phyloP scores from a whole-genome alignment of 345 rosid species.

The Linum tenue region DNA sequence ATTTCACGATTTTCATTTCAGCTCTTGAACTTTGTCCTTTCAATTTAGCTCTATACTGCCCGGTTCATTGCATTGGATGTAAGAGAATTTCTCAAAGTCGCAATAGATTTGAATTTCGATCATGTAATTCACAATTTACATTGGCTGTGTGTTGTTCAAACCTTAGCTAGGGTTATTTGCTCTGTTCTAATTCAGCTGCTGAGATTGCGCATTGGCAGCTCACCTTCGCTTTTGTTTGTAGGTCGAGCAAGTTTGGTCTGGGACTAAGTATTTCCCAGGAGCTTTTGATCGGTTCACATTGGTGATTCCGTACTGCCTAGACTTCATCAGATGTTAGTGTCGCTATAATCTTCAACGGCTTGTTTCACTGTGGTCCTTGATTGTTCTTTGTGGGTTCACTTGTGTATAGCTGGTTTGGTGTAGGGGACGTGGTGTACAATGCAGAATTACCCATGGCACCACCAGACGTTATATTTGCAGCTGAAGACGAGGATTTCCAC shows the following conservation, averaged over 20 bases:
- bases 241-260: conserved; percentile 82
- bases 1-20: not conserved
- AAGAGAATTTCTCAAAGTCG: not conserved
- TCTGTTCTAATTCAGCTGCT: not conserved
- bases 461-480: conserved; percentile 79
- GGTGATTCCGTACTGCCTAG: conserved; percentile 82
- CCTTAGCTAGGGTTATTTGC: conserved; percentile 9
- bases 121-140: not conserved
- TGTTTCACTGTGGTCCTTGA: not conserved
- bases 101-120: not conserved
- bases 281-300: conserved; percentile 79
- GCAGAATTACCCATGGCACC: conserved; percentile 61
- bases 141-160: not conserved
- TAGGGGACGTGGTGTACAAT: conserved; percentile 89
- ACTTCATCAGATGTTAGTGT: conserved; percentile 64
- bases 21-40: not conserved
- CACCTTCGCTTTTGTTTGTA: conserved; percentile 19
- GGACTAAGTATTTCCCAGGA: conserved; percentile 46
- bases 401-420: not conserved
- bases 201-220: not conserved
- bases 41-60: not conserved
- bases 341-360: not conserved
- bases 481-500: conserved; percentile 69
- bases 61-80: not conserved
- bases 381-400: not conserved